phyloP scores from a whole-genome alignment of 163 green algal genomes.

The Chloromonas sp. region DNA sequence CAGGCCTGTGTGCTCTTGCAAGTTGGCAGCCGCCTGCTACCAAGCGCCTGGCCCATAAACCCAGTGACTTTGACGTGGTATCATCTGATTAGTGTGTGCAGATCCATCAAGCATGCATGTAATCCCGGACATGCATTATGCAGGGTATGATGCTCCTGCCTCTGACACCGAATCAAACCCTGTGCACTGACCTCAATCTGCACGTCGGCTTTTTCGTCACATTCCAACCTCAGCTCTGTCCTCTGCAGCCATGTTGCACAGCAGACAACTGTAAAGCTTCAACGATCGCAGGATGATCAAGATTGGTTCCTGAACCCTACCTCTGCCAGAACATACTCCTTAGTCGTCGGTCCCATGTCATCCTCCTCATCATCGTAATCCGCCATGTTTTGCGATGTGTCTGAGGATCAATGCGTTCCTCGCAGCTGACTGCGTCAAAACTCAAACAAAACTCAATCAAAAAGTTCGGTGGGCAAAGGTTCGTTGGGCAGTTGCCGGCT shows the following conservation, averaged over 20 bases:
- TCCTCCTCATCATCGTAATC: not conserved
- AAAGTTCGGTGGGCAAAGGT: no score
- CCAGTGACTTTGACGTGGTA: no score
- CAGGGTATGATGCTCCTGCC: not conserved
- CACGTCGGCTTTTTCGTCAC: not conserved
- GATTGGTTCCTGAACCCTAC: not conserved
- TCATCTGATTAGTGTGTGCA: no score
- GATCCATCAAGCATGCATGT: not conserved
- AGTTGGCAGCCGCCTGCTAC: no score
- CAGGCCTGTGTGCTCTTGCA: no score
- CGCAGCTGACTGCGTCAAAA: no score
- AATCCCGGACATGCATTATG: not conserved
- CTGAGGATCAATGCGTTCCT: no score
- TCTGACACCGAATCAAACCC: not conserved
- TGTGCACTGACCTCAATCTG: not conserved
- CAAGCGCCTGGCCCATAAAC: no score
- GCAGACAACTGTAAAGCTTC: not conserved
- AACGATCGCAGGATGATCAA: not conserved
- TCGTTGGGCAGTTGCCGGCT: no score
- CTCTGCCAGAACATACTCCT: not conserved
- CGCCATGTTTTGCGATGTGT: not conserved
- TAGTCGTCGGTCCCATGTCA: not conserved
- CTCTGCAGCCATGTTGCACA: not conserved
- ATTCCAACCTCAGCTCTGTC: not conserved
- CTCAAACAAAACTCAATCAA: no score